phyloP scores from a whole-genome alignment of 176 grass and related monocot species.

The Oryza brachyantha region DNA sequence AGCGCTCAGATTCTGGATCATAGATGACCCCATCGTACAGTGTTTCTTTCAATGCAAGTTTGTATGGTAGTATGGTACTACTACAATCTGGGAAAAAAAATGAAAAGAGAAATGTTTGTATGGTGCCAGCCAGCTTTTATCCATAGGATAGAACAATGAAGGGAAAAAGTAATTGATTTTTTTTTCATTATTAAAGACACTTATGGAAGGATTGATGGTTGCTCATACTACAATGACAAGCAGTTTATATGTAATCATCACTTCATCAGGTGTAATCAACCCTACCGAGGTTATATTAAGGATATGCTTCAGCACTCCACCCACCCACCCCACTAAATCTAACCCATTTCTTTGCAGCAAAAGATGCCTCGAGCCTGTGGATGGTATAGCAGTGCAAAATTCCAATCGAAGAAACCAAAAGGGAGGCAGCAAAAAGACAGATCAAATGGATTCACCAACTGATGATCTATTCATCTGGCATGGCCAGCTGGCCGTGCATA shows the following conservation, averaged over 20 bases:
- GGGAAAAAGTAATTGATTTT: not conserved
- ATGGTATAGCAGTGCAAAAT: not conserved
- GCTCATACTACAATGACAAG: not conserved
- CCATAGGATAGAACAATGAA: not conserved
- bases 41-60: conserved; percentile 19
- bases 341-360: not conserved
- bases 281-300: not conserved
- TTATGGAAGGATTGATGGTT: not conserved
- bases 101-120: not conserved
- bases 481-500: not conserved
- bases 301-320: not conserved
- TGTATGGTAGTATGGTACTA: not conserved
- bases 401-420: conserved; percentile 1
- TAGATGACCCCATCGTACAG: not conserved
- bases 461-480: conserved; percentile 6
- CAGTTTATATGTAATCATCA: not conserved
- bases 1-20: not conserved
- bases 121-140: not conserved
- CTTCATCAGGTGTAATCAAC: not conserved
- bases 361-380: not conserved
- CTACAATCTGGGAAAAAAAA: not conserved
- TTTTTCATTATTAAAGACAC: not conserved
- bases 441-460: not conserved
- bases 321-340: not conserved
- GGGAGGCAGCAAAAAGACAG: not conserved